These are phyloP conservation scores for Coniochaeta hoffmannii DNA, from an alignment of 2,329 filamentous ascomycete species.

Conservation along the genomic window DNA sequence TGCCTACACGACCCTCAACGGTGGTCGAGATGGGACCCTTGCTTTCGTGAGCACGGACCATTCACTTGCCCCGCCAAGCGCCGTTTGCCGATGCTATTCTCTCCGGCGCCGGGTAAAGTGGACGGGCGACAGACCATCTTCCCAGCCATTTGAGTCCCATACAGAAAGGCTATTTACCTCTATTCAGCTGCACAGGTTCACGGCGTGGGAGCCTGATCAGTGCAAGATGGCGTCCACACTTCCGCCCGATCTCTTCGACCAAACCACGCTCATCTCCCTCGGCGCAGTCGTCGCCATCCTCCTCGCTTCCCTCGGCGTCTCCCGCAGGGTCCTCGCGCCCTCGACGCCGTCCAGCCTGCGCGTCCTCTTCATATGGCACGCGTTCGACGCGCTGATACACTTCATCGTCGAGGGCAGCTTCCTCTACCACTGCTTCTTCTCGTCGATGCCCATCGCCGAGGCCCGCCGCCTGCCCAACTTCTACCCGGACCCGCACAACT, in stretches of 20 bases:
- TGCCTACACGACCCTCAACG: not conserved
- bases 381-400: conserved; percentile 88
- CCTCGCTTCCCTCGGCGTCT: conserved; percentile 39
- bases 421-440: conserved; percentile 90
- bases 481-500: conserved; percentile 41
- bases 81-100: too few species aligned
- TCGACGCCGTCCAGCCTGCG: conserved; percentile 52
- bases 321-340: conserved; percentile 37
- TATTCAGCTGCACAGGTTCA: not conserved
- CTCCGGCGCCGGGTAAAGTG: too few species aligned
- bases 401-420: conserved; percentile 85
- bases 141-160: too few species aligned
- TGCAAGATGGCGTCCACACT: conserved; percentile 20
- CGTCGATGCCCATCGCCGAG: conserved; percentile 29
- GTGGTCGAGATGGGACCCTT: too few species aligned
- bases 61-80: too few species aligned
- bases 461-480: conserved; percentile 25
- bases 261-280: conserved; percentile 52
- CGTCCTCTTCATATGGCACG: conserved; percentile 87
- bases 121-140: too few species aligned
- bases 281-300: conserved; percentile 46
- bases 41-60: too few species aligned
- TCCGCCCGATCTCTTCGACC: conserved; percentile 51
- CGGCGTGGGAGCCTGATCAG: not conserved
- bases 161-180: not conserved